Evolutionary conservation across 2,329 filamentous ascomycete genomes (phyloP), one percentile per base, ranked within the genome.

Genomic region (Aspergillus spinulosporus): DNA sequence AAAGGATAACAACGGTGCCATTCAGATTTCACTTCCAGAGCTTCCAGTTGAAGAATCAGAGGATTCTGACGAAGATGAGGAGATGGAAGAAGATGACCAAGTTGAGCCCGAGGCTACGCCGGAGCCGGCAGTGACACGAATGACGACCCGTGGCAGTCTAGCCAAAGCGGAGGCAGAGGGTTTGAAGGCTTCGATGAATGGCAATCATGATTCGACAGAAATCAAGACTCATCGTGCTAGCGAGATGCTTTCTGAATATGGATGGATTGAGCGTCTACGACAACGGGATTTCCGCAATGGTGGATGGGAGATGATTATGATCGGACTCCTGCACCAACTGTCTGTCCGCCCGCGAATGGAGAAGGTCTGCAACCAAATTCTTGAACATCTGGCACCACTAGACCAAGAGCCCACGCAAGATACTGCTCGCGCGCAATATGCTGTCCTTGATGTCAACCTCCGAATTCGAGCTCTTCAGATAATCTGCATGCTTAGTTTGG

Each of bases 261-360:
- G 90, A 64, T 99, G 94, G 94, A 85, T 95, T 57, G 89, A 95
- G 52, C 84, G 90, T 60, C 79, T 97, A 21, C 86, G 87, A 61
- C 89, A 89, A 66, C 88, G 93, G 45, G 88, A 96, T 63, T 96
- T 97, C 70, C 81, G 84, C 61, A 84, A 93, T 44, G 94, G 93
- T 54, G 92, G 92, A 15, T 99, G 94, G 94, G 86, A 97, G 73
- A 75, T 91, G 59, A 93, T 97, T 60, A 82, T 97, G 68, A 87
- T 96, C 43, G 94, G 92, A 5, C 78, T 97, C 12, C 75, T 99
- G 12, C 82, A 96, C 71, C 92, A 95, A 64, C 77, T 97, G 4
- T 94, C 92, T 2, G 88, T 88, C 68, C 85, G 87, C 48, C 86
- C 89, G 46, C 81, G 86, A 7, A 82, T 88, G 54, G 84, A 88